A percentile compares a stretch with the other conserved stretches of the same genome.
These are phyloP conservation scores for Chaetoscypha palmicola DNA, from an alignment of 2,329 filamentous ascomycete species.

Conservation along the genomic window DNA sequence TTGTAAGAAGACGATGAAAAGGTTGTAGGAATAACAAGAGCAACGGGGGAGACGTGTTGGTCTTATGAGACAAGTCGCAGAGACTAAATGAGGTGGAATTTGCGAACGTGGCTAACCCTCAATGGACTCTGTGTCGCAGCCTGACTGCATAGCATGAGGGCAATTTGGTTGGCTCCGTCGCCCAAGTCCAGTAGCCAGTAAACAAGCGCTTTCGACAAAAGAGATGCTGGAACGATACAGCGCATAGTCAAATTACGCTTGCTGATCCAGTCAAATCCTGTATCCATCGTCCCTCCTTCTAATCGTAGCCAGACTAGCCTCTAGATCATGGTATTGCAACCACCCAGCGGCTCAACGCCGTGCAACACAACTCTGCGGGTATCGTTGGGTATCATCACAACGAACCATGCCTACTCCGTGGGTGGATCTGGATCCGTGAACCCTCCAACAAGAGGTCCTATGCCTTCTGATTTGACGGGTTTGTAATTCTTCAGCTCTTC, in stretches of 20 bases:
- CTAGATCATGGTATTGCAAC: constrained; percentile 26
- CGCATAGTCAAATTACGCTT: constrained; percentile 30
- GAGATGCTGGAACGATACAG: constrained; percentile 32
- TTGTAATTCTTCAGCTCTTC: constrained; percentile 26
- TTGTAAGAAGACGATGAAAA: constrained; percentile 6
- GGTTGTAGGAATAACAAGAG: constrained; percentile 8
- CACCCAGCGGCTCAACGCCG: constrained; percentile 26
- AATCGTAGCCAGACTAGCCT: constrained; percentile 20
- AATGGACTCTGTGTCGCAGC: constrained; percentile 29
- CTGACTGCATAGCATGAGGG: constrained; percentile 28
- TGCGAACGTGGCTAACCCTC: constrained; percentile 30
- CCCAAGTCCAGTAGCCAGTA: constrained; percentile 26
- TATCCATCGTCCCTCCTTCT: constrained; percentile 22
- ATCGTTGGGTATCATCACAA: constrained; percentile 13
- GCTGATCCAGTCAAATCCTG: constrained; percentile 29
- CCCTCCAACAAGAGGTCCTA: constrained; percentile 30
- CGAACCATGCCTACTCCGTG: constrained; percentile 26
- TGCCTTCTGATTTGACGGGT: constrained; percentile 29
- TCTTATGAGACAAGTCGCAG: constrained; percentile 26
- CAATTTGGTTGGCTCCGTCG: constrained; percentile 29
- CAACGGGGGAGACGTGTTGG: constrained; percentile 15
- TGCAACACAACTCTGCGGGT: constrained; percentile 21
- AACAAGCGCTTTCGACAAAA: constrained; percentile 29
- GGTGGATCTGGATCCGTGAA: constrained; percentile 30
- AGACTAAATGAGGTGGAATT: constrained; percentile 24